phyloP scores from a whole-genome alignment of 305 asterid genomes.

The Solanum hybrid region DNA sequence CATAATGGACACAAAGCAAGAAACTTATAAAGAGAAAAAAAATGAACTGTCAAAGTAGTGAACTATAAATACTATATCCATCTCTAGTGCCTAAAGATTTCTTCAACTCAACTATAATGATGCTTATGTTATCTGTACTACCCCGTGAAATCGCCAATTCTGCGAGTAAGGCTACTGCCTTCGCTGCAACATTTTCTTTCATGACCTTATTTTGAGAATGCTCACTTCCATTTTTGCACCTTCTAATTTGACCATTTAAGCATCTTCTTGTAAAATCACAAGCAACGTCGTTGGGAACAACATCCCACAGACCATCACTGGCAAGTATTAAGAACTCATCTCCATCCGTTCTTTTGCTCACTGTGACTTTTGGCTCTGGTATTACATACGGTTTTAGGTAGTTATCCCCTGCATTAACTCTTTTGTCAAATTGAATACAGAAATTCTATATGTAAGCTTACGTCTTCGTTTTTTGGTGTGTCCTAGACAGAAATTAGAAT shows the following conservation, averaged over 20 bases:
- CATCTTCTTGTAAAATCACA: constrained; percentile 41
- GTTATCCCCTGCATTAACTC: constrained; percentile 33
- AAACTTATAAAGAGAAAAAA: background rate
- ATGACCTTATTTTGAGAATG: background rate
- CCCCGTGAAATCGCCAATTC: constrained; percentile 52
- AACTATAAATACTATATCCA: background rate
- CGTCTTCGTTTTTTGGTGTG: background rate
- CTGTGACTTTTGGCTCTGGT: constrained; percentile 46
- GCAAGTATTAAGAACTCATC: constrained; percentile 60
- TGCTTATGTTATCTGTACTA: constrained; percentile 46
- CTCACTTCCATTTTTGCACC: background rate
- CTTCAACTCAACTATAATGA: constrained; percentile 35
- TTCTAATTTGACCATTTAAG: constrained; percentile 21
- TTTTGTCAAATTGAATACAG: background rate
- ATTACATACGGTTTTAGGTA: constrained; percentile 59
- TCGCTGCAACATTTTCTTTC: constrained; percentile 7
- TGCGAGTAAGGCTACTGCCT: constrained; percentile 33
- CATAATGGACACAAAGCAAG: background rate
- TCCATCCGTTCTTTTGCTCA: constrained; percentile 7
- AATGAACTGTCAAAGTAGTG: background rate
- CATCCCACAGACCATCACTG: constrained; percentile 76
- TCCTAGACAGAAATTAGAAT: background rate
- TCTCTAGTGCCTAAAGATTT: background rate
- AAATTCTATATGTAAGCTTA: background rate
- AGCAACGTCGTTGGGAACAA: constrained; percentile 42